Evolutionary conservation across 345 rosid genomes (phyloP).

Genomic region (Hypericum androsaemum): DNA sequence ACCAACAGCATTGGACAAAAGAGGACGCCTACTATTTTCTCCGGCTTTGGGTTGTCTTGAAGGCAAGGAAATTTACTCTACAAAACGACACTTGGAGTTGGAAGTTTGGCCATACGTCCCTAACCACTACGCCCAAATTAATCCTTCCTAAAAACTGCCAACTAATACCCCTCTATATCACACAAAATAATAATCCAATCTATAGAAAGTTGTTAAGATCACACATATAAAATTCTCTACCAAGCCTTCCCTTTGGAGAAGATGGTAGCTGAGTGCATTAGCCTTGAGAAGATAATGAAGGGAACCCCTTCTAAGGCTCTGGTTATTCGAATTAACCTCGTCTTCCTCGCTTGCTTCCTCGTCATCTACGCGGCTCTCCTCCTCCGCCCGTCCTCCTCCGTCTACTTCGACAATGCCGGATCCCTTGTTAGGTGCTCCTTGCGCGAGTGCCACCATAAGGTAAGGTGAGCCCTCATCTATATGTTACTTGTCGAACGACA

Average conservation of each 20-base stretch:
- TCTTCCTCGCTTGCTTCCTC: constrained; percentile 54
- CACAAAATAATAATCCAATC: background rate
- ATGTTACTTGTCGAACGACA: no score
- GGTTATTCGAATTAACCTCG: constrained; percentile 51
- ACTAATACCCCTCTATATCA: constrained; percentile 7
- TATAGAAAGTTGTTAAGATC: constrained; percentile 3
- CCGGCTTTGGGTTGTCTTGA: constrained; percentile 26
- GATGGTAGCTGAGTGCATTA: constrained; percentile 32
- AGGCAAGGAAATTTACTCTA: constrained; percentile 21
- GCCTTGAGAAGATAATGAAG: constrained; percentile 38
- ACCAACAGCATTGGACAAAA: constrained; percentile 12
- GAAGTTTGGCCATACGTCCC: constrained; percentile 23
- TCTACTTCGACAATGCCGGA: constrained; percentile 47
- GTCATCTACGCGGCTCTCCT: constrained; percentile 43
- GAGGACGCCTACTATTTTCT: constrained; percentile 5
- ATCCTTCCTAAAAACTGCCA: constrained; percentile 5
- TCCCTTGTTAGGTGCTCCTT: constrained; percentile 65
- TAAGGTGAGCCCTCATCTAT: constrained; percentile 51
- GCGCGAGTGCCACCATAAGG: constrained; percentile 80
- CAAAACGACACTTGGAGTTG: constrained; percentile 37
- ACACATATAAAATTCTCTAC: background rate
- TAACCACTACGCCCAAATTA: constrained; percentile 23
- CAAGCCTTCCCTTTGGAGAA: background rate
- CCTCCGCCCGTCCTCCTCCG: constrained; percentile 59
- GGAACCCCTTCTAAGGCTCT: constrained; percentile 50